Conservation (phyloP, 164 flowering plant genomes). For the Chloranthus sessilifolius region DNA sequence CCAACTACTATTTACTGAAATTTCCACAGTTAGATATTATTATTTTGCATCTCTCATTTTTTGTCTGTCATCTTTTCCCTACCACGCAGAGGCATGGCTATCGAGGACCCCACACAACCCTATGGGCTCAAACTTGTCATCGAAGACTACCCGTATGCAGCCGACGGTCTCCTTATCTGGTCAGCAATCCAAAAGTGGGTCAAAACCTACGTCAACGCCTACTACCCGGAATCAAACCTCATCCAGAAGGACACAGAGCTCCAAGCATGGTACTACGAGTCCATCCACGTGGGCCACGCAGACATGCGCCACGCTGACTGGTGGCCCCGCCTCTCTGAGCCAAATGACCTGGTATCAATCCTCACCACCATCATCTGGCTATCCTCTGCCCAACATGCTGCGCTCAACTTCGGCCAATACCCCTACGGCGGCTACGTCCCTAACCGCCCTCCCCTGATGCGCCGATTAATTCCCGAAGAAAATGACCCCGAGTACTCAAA, state of each 20-base stretch:
- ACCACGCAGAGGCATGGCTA: conserved; percentile 71
- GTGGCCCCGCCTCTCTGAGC: conserved; percentile 67
- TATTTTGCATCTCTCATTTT: background rate
- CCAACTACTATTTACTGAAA: background rate
- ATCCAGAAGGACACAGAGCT: conserved; percentile 67
- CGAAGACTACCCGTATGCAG: conserved; percentile 89
- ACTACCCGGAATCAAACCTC: conserved; percentile 50
- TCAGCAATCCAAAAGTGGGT: conserved; percentile 73
- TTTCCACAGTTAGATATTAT: background rate
- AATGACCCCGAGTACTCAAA: conserved; percentile 56
- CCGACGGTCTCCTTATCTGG: conserved; percentile 90
- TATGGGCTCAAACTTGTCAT: conserved; percentile 69
- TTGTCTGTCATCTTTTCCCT: background rate
- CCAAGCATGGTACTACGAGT: conserved; percentile 83
- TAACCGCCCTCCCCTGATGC: conserved; percentile 84
- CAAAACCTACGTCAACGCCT: conserved; percentile 48
- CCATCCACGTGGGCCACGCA: conserved; percentile 79
- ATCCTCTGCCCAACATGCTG: conserved; percentile 95
- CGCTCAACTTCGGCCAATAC: conserved; percentile 94
- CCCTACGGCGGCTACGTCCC: conserved; percentile 97
- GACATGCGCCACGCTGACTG: conserved; percentile 56
- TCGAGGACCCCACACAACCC: conserved; percentile 64
- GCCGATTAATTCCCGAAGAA: conserved; percentile 71
- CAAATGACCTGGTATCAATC: conserved; percentile 46
- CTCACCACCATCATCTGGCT: conserved; percentile 92